Conservation (phyloP, 2,329 filamentous ascomycete species). For the Alternaria brassicae region DNA sequence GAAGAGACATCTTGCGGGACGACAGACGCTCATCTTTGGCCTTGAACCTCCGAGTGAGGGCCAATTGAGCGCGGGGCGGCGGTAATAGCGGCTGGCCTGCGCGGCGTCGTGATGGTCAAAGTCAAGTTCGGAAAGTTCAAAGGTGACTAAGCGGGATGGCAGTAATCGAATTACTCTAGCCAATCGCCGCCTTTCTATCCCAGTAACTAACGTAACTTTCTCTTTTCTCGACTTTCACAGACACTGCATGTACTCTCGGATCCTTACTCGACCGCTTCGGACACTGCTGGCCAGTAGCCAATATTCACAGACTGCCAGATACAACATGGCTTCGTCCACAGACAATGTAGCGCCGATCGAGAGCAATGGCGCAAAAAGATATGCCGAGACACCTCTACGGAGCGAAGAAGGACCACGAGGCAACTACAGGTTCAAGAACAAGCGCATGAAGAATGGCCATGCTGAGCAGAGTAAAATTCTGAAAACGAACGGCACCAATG, state of each 20-base stretch:
- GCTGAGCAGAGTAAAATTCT: slow-evolving; percentile 45
- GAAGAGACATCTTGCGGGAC: slow-evolving; percentile 53
- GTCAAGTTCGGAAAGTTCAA: slow-evolving; percentile 34
- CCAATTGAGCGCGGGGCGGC: slow-evolving; percentile 30
- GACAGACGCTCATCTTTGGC: slow-evolving; percentile 53
- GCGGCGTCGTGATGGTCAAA: slow-evolving; percentile 20
- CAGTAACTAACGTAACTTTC: slow-evolving; percentile 37
- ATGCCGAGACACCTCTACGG: slow-evolving; percentile 42
- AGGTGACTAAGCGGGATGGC: slow-evolving; percentile 31
- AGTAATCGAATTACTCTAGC: slow-evolving; percentile 19
- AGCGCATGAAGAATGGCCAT: slow-evolving; percentile 57
- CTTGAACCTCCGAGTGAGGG: slow-evolving; percentile 18
- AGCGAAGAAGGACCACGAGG: slow-evolving; percentile 46
- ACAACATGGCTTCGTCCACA: slow-evolving; percentile 46
- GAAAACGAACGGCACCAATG: slow-evolving; percentile 55
- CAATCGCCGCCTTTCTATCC: slow-evolving; percentile 36
- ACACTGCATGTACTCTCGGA: slow-evolving; percentile 31
- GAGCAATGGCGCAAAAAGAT: slow-evolving; percentile 45
- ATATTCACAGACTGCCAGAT: slow-evolving; percentile 17
- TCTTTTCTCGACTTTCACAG: slow-evolving; percentile 25
- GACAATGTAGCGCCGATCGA: slow-evolving; percentile 40
- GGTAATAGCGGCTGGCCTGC: slow-evolving; percentile 13
- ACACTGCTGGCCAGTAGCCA: slow-evolving; percentile 30
- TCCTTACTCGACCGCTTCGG: slow-evolving; percentile 36
- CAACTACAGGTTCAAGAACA: slow-evolving; percentile 53